These are phyloP conservation scores for Erythrophleum ivorense DNA, from an alignment of 331 rosid species.

Conservation along the genomic window DNA sequence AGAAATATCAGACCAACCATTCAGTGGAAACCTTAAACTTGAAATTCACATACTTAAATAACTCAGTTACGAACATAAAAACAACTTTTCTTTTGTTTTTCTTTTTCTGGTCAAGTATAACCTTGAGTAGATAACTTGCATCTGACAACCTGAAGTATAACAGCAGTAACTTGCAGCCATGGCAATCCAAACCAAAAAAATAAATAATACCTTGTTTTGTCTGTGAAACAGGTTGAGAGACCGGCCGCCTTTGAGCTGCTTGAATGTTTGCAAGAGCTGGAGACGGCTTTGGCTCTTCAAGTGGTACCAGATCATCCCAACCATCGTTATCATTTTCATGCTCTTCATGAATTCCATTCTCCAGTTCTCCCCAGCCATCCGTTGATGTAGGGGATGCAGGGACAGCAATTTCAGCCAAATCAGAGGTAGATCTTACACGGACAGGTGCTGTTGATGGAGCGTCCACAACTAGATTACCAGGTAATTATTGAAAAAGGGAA, in stretches of 20 bases:
- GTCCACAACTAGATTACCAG: constrained; percentile 60
- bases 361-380: constrained; percentile 99
- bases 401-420: constrained; percentile 66
- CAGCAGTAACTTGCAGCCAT: constrained; percentile 25
- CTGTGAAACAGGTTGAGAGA: constrained; percentile 64
- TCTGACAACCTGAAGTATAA: constrained; percentile 12
- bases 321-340: constrained; percentile 85
- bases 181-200: constrained; percentile 28
- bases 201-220: constrained; percentile 67
- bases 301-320: constrained; percentile 95
- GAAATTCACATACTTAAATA: constrained; percentile 35
- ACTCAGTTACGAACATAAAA: neutral
- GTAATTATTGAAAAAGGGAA: constrained; percentile 7
- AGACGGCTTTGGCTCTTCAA: constrained; percentile 80
- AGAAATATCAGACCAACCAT: constrained; percentile 25
- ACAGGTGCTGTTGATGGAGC: constrained; percentile 69
- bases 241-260: constrained; percentile 97
- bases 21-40: constrained; percentile 29
- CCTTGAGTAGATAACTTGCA: constrained; percentile 1
- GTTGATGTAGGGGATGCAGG: constrained; percentile 92
- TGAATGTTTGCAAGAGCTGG: constrained; percentile 84
- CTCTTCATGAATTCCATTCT: constrained; percentile 76
- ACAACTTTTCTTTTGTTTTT: neutral
- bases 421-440: constrained; percentile 63
- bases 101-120: neutral